Evolutionary conservation across 1,284 basidiomycete genomes (phyloP), one percentile per base, ranked within the genome.

Genomic region (Moniliella sp.): DNA sequence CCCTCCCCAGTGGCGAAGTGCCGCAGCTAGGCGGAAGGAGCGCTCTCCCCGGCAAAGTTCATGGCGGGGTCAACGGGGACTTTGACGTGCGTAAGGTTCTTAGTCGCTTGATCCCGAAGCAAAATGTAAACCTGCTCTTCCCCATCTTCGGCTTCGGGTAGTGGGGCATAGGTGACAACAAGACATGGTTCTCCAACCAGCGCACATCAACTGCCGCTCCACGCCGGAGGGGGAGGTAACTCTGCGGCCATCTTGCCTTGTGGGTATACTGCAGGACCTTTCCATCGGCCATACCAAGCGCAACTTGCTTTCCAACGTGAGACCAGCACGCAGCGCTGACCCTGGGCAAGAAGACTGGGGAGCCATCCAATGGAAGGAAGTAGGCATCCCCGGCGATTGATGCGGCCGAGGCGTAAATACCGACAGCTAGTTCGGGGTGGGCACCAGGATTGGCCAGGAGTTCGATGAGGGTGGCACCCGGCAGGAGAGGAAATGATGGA

Each of bases 291-390:
- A 79, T 61, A 17, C 76, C 80, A 25, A 81, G 68, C 0, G 76
- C 78, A 18, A 83, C 61, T 42, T 81, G 78, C 55, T 81, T 83
- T 28, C 79, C 80, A 53, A 78, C 80, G 2, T 78, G 74, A 2
- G 80, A 82, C 79, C 80, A 83, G 13, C 73, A 71, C 4, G 75
- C 75, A 75, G 41, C 29, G 1, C 46, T 45, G 25, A 44, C 43
- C 2, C 34, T 31, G 4, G 34, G 35, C 13, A 23, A 23, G 21
- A 23, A 7, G 7, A 7, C 21, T 23, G 21, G 7, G 8, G 8
- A n/a, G 8, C 7, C 21, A n/a, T 23, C 21, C 7, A 23, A n/a
- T n/a, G 21, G 7, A n/a, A 23, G 7, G 21, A n/a, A n/a, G 8
- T 23, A n/a, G 21, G 8, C 21, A 7, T 23, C 21, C n/a, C 8